Percentiles rank a stretch among this genome's conserved stretches.
Evolutionary conservation across 139 green algal species (phyloP).

Genomic region (Ettlia oleoabundans): DNA sequence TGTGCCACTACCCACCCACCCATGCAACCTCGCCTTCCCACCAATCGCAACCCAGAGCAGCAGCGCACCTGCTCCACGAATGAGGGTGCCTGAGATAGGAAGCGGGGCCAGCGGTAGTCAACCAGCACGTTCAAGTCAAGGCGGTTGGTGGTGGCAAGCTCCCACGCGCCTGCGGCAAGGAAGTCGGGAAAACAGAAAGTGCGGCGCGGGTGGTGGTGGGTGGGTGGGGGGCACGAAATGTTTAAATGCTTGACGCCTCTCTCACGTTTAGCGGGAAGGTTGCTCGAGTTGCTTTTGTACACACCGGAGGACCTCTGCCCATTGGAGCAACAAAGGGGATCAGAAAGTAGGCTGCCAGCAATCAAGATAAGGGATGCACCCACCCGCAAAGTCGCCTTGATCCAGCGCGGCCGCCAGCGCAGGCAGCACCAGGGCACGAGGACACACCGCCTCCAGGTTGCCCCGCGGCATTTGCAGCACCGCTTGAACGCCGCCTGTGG

Average conservation of each 20-base stretch:
- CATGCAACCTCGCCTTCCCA: neutral
- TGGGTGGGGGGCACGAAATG: too few species aligned
- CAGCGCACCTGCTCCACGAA: conserved; percentile 61
- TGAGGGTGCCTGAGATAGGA: conserved; percentile 56
- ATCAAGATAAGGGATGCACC: neutral
- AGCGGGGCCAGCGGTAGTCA: conserved; percentile 84
- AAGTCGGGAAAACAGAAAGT: neutral
- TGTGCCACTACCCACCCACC: neutral
- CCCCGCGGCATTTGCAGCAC: conserved; percentile 91
- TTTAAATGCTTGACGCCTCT: too few species aligned
- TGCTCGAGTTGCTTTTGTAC: too few species aligned
- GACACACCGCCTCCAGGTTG: conserved; percentile 91
- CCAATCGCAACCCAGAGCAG: neutral
- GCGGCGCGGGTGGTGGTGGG: neutral
- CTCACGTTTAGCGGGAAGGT: too few species aligned
- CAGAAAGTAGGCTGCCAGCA: neutral
- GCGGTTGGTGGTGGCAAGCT: conserved; percentile 63
- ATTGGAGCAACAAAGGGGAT: neutral
- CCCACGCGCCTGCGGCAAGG: conserved; percentile 56
- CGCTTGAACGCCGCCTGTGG: conserved; percentile 39
- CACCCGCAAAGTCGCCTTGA: conserved; percentile 43
- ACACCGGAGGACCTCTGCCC: neutral
- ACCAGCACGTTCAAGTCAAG: conserved; percentile 96
- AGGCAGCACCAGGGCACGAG: conserved; percentile 84
- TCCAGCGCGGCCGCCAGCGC: conserved; percentile 34